phyloP scores from a whole-genome alignment of 208 protist genomes.

The Leishmania braziliensis region DNA sequence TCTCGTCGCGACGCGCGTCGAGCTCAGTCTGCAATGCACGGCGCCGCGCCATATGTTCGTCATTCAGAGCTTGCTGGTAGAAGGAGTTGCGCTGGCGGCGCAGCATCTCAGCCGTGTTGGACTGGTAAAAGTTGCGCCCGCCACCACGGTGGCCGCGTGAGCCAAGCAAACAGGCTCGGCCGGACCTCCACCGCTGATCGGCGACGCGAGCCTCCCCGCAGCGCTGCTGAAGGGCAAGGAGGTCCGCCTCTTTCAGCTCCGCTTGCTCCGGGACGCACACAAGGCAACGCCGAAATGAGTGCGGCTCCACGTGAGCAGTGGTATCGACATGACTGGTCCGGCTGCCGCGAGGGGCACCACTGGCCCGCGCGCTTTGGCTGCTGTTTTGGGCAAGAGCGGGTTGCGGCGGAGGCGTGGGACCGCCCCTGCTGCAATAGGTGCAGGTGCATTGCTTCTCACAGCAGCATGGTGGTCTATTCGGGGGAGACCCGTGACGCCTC shows the following conservation, averaged over 20 bases:
- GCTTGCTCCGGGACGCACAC: slow-evolving; percentile 70
- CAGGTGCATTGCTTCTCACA: slow-evolving; percentile 54
- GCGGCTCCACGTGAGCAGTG: not conserved
- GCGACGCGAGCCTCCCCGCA: slow-evolving; percentile 44
- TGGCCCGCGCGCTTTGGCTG: slow-evolving; percentile 1
- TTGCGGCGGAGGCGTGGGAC: not conserved
- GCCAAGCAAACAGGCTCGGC: slow-evolving; percentile 17
- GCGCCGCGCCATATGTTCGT: slow-evolving; percentile 60
- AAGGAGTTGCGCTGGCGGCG: slow-evolving; percentile 48
- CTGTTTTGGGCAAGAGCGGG: not conserved
- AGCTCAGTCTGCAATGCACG: slow-evolving; percentile 72
- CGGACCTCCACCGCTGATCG: slow-evolving; percentile 28
- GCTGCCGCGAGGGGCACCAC: not conserved
- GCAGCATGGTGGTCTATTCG: slow-evolving; percentile 52
- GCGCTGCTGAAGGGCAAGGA: slow-evolving; percentile 51
- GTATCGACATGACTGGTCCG: not conserved
- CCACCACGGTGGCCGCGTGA: slow-evolving; percentile 1
- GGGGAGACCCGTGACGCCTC: not conserved
- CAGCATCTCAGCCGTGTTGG: slow-evolving; percentile 76
- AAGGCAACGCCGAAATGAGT: slow-evolving; percentile 23
- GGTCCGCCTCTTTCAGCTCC: slow-evolving; percentile 57
- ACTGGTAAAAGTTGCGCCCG: slow-evolving; percentile 18
- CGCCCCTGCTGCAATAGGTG: slow-evolving; percentile 10
- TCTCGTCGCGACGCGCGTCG: slow-evolving; percentile 46
- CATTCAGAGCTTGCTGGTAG: slow-evolving; percentile 49